These are phyloP conservation scores for Salvia miltiorrhiza DNA, from an alignment of 257 asterid genomes.

Conservation along the genomic window DNA sequence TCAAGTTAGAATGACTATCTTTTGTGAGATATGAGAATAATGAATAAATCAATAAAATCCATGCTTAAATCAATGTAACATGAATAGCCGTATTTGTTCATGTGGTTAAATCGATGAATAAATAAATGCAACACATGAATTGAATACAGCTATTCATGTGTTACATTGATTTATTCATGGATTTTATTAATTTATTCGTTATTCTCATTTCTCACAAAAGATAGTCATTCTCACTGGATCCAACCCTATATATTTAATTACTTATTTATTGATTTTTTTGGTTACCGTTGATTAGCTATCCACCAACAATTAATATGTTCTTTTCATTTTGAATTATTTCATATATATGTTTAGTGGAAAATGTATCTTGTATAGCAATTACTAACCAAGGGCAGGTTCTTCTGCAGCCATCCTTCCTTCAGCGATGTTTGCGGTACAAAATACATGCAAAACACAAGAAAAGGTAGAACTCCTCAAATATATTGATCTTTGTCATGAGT, in stretches of 20 bases:
- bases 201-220: no score
- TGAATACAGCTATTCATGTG: no score
- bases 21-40: no score
- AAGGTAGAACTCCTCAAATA: conserved; percentile 40
- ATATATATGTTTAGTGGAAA: background rate
- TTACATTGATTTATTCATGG: no score
- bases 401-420: conserved; percentile 88
- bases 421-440: conserved; percentile 81
- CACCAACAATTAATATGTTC: background rate
- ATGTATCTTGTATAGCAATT: conserved; percentile 14
- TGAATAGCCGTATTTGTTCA: no score
- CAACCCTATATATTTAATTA: background rate
- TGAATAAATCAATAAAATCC: no score
- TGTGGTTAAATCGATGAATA: no score
- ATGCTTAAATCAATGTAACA: no score
- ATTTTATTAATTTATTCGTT: no score
- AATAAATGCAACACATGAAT: no score
- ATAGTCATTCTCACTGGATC: no score
- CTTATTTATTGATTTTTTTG: background rate
- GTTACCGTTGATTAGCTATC: background rate
- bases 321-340: conserved; percentile 4
- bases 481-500: background rate
- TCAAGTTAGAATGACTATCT: no score
- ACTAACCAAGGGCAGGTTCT: conserved; percentile 35
- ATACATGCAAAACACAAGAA: conserved; percentile 75